Base-by-base conservation (phyloP, 2,329 filamentous ascomycete genomes). In the Penicillium palitans region DNA sequence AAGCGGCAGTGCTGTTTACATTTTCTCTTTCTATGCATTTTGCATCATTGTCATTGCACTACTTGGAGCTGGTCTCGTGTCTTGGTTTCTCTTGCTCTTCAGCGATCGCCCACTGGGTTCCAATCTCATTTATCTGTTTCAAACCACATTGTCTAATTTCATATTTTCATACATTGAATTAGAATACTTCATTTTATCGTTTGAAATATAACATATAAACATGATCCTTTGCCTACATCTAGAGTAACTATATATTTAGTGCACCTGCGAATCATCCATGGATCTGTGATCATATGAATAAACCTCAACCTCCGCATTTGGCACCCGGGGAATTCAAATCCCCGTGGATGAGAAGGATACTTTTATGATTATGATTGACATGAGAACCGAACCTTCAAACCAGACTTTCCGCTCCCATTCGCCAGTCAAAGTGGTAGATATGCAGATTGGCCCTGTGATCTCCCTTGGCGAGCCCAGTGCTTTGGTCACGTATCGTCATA, bases 401-500 rank as follows among this genome's bases (percentile, higher is more conserved):
- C 6, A 12, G 12, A n/a, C 19, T 19, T 12, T 15, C 5, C 7
- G 4, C 27, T 13, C 15, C 46, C n/a, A 12, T 48, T 35, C 9
- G 21, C 15, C 31, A 24, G 13, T 15, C 5, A 35, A 27, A 17
- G 27, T 45, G 12, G 29, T 53, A 12, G 15, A 46, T 33, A 29
- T 48, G n/a, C 24, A 6, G 9, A 29, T 17, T 31, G 42, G 24
- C 42, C 31, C 40, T 24, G 9, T 49, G 44, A 50, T 41, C 25
- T 33, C 45, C 45, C 53, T 46, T 37, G 39, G 15, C 33, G 8
- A 41, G 8, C 27, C 46, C 39, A 21, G 46, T 31, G 31, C 40
- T 40, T 52, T 56, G 54, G 47, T 39, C 40, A 31, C 24, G 47
- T 33, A 27, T 45, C 39, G 47, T 25, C 54, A 56, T 56, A 39